Conservation (phyloP, 148 eudicot species). For the Linanthus parryae region DNA sequence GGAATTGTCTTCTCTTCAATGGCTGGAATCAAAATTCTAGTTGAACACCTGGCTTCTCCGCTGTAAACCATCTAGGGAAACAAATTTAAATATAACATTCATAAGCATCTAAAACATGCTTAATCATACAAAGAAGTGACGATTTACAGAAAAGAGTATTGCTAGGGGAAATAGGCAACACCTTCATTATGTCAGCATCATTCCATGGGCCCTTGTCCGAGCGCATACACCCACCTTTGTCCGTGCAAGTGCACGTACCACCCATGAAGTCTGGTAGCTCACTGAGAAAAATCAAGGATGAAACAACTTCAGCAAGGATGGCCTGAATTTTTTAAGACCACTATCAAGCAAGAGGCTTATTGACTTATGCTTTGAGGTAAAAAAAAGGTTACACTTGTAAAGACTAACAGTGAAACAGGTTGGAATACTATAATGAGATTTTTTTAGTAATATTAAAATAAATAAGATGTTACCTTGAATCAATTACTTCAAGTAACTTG, state of each 20-base stretch:
- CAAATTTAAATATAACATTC: slow-evolving; percentile 3
- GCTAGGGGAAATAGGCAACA: slow-evolving; percentile 11
- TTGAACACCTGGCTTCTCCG: slow-evolving; percentile 73
- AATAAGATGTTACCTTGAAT: slow-evolving; percentile 52
- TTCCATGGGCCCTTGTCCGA: slow-evolving; percentile 97
- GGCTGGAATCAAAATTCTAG: slow-evolving; percentile 32
- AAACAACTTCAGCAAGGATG: slow-evolving; percentile 3
- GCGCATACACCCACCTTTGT: slow-evolving; percentile 76
- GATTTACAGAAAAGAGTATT: neutral
- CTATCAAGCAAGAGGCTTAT: neutral
- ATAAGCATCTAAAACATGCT: neutral
- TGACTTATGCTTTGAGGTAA: neutral
- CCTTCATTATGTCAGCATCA: slow-evolving; percentile 79
- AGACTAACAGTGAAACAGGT: too few species aligned
- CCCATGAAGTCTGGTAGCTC: slow-evolving; percentile 90
- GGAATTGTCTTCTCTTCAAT: slow-evolving; percentile 54
- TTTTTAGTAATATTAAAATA: too few species aligned
- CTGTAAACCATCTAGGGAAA: slow-evolving; percentile 67
- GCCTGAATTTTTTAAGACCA: too few species aligned
- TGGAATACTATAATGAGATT: too few species aligned
- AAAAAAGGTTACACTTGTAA: neutral
- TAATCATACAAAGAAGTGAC: too few species aligned
- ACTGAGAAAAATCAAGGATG: slow-evolving; percentile 31
- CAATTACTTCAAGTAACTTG: slow-evolving; percentile 84
- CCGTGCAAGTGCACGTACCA: slow-evolving; percentile 76